These are phyloP conservation scores for Lachancea meyersii DNA, from an alignment of 805 yeast species.

Conservation along the genomic window DNA sequence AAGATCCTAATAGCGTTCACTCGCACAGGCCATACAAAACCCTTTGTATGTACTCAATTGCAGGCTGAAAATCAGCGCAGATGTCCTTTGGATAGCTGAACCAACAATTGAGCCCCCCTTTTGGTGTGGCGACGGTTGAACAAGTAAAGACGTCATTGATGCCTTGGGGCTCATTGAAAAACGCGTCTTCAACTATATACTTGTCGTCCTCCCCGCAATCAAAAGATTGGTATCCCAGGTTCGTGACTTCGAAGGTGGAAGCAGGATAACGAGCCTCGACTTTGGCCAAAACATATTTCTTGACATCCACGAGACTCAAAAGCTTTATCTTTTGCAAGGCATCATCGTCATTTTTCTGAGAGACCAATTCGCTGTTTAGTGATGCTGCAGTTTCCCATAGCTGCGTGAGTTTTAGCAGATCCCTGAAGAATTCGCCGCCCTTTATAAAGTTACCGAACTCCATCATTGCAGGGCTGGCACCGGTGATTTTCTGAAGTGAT, in stretches of 20 bases:
- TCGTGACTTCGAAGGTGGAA: conserved; percentile 28
- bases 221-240: conserved; percentile 24
- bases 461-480: conserved; percentile 6
- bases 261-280: conserved; percentile 15
- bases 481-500: conserved; percentile 10
- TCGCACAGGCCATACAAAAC: not conserved
- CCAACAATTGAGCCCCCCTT: conserved; percentile 24
- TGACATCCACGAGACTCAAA: conserved; percentile 18
- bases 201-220: conserved; percentile 1
- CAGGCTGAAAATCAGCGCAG: not conserved
- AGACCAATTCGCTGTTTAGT: conserved; percentile 7
- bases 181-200: conserved; percentile 20
- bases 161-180: conserved; percentile 28
- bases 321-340: conserved; percentile 19
- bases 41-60: not conserved
- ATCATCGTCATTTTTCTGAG: conserved; percentile 9
- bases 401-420: conserved; percentile 2
- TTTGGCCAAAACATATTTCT: conserved; percentile 17
- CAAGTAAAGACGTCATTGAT: conserved; percentile 21
- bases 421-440: conserved; percentile 10
- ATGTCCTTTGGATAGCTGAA: conserved; percentile 19
- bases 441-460: conserved; percentile 26
- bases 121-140: conserved; percentile 19
- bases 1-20: not conserved
- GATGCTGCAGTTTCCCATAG: conserved; percentile 19